Base-by-base conservation (phyloP, 2,329 filamentous ascomycete genomes). In the Penicillium sp. region DNA sequence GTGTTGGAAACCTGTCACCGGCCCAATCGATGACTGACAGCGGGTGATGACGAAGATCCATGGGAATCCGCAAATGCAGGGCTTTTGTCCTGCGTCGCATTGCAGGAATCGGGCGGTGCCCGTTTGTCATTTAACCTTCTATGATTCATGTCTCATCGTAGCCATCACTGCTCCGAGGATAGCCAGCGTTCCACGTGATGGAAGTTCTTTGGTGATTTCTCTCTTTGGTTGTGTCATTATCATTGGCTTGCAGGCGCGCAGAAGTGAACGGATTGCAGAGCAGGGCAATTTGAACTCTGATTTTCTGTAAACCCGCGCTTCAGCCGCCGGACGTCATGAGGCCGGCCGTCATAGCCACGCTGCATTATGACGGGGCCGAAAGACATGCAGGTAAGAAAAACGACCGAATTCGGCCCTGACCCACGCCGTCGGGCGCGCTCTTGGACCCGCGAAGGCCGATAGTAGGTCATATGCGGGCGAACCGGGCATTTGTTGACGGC, bases 401-500 rank as follows among this genome's bases (percentile, higher is more conserved):
- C 16, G 47, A 44, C 52, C 48, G 51, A 44, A 49, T 52, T 53
- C 53, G 45, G 44, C 49, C 22, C 56, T 46, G 55, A 59, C 58
- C 59, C 60, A 62, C 59, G 45, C 46, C 49, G 33, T 55, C 59
- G 60, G 60, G 60, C 60, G 57, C 60, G 57, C 57, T 53, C 51
- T 55, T 61, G 51, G 54, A 57, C 57, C 46, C 50, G 51, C 25
- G 38, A 50, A 47, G 47, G 47, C 40, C 39, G 33, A 18, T 28
- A 43, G 52, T 54, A 58, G 51, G 55, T 54, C 53, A 54, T 57
- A 54, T 56, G 57, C 59, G 48, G 38, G 47, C 52, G 39, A 48
- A 54, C 44, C 16, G 44, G 55, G 58, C 52, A 58, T 58, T 58
- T 52, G 57, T 44, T 55, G 49, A 58, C 53, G 47, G 58, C 50